Evolutionary conservation across 2,329 filamentous ascomycete genomes (phyloP).

Genomic region (Phaeosphaeria sp.): DNA sequence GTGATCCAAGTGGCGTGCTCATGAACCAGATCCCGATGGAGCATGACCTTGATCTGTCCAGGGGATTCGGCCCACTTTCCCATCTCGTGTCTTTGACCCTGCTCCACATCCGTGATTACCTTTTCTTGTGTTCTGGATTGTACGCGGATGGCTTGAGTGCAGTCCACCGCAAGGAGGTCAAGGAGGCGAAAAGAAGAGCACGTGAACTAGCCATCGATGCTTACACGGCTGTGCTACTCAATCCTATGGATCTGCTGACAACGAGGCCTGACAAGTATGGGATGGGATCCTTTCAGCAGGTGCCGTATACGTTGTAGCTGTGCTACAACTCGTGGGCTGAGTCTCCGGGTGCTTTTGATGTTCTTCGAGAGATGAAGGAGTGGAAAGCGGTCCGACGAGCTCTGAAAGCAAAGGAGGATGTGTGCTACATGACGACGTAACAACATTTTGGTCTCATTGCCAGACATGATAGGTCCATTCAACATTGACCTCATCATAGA

Average conservation of each 20-base stretch:
- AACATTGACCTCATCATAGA: too few species aligned
- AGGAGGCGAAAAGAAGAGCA: too few species aligned
- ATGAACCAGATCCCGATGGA: conserved; percentile 54
- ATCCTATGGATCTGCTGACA: conserved; percentile 1
- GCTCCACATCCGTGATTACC: too few species aligned
- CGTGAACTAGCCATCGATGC: conserved; percentile 28
- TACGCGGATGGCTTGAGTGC: too few species aligned
- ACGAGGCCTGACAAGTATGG: background rate
- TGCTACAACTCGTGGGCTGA: conserved; percentile 35
- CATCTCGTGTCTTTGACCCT: conserved; percentile 19
- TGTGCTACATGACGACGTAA: too few species aligned
- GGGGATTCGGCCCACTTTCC: conserved; percentile 10
- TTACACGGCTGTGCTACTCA: conserved; percentile 8
- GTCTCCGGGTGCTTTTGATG: conserved; percentile 31
- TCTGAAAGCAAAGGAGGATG: too few species aligned
- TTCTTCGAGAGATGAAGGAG: conserved; percentile 12
- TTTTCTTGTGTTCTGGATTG: too few species aligned
- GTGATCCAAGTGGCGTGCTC: conserved; percentile 48
- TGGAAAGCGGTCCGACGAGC: too few species aligned
- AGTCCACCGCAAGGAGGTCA: too few species aligned
- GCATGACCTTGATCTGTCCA: background rate
- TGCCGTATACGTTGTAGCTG: conserved; percentile 29
- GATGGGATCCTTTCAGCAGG: conserved; percentile 27
- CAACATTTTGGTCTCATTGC: too few species aligned
- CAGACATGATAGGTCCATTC: too few species aligned